A percentile compares a stretch with the other conserved stretches of the same genome.
These are phyloP conservation scores for Spatholobus suberectus DNA, from an alignment of 306 rosid genomes.

Conservation along the genomic window DNA sequence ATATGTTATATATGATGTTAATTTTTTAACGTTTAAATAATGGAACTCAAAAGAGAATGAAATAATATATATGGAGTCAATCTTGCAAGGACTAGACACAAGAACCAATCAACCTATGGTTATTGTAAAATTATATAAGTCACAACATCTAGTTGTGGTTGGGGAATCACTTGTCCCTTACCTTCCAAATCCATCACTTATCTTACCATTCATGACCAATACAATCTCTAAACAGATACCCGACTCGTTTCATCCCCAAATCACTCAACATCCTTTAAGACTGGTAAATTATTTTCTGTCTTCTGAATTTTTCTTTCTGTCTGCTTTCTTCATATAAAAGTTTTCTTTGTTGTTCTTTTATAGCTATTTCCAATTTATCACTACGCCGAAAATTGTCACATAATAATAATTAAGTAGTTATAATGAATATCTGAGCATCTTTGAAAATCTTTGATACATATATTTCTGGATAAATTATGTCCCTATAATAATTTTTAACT, in stretches of 20 bases:
- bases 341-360: neutral
- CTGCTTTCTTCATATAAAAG: neutral
- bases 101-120: neutral
- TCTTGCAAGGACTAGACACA: neutral
- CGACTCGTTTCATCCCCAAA: neutral
- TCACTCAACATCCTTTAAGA: conserved; percentile 10
- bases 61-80: neutral
- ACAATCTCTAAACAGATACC: neutral
- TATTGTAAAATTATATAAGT: neutral
- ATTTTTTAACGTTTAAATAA: no score
- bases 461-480: no score
- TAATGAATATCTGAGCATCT: neutral
- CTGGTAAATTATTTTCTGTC: neutral
- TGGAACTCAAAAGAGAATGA: no score
- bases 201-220: neutral
- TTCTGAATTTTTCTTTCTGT: neutral
- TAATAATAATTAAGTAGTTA: neutral
- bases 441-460: neutral
- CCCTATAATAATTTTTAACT: no score
- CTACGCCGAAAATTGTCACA: neutral
- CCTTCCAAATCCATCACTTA: conserved; percentile 5
- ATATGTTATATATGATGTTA: no score
- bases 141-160: neutral
- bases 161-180: neutral
- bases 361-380: neutral